Percentiles rank a stretch among this genome's conserved stretches.
phyloP scores from a whole-genome alignment of 2,329 filamentous ascomycete species.

The Colletotrichum kahawae region DNA sequence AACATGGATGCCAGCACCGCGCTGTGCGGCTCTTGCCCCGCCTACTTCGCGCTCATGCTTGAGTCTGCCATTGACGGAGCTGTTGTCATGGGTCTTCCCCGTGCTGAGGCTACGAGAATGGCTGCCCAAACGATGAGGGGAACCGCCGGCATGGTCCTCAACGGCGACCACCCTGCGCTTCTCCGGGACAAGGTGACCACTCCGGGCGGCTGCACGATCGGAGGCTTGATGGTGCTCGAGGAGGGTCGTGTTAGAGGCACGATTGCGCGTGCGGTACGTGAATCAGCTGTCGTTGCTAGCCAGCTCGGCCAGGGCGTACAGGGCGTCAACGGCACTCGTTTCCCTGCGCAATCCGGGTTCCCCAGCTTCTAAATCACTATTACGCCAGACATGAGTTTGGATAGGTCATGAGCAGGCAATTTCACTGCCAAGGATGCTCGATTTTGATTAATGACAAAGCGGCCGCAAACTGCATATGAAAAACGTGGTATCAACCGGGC shows the following conservation, averaged over 20 bases:
- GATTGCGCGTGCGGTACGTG: slow-evolving; percentile 71
- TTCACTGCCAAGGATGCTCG: background rate
- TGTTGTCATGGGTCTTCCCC: slow-evolving; percentile 78
- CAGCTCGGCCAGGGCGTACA: slow-evolving; percentile 59
- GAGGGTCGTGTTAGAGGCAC: slow-evolving; percentile 73
- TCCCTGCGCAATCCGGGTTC: slow-evolving; percentile 22
- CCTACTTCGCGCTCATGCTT: slow-evolving; percentile 77
- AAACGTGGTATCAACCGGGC: slow-evolving; percentile 18
- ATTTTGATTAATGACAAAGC: background rate
- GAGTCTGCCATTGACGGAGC: slow-evolving; percentile 79
- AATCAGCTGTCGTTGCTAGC: slow-evolving; percentile 73
- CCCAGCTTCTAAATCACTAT: background rate
- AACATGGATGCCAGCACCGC: slow-evolving; percentile 78
- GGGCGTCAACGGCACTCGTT: slow-evolving; percentile 52
- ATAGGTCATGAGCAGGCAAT: background rate
- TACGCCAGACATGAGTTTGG: background rate
- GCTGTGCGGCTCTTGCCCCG: slow-evolving; percentile 76
- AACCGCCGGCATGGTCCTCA: slow-evolving; percentile 70
- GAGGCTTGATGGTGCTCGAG: slow-evolving; percentile 74
- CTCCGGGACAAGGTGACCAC: slow-evolving; percentile 79
- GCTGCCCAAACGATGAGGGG: slow-evolving; percentile 81
- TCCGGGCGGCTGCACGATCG: slow-evolving; percentile 79
- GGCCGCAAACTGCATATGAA: background rate
- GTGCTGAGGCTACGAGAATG: slow-evolving; percentile 76
- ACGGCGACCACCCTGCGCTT: slow-evolving; percentile 76